Base-by-base conservation (phyloP, 345 rosid genomes). In the Populus ilicifolia region DNA sequence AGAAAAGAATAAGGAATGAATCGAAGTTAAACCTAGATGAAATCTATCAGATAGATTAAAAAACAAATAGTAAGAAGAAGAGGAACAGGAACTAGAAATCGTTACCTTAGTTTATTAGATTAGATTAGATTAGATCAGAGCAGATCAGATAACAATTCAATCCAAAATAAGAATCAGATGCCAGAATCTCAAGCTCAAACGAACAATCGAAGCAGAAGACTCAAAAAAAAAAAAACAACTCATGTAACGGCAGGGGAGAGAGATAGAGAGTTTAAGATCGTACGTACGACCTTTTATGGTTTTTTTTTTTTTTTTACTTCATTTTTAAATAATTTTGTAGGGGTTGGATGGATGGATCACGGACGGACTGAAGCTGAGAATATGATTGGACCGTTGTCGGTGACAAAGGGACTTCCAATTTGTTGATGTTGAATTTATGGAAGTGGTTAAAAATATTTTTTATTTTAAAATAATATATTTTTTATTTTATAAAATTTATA, bases 321-420 rank as follows among this genome's bases (percentile, higher is more conserved):
- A 3, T 14, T 46, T 41, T 41, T 2, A 41, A 13, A 46, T 46
- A 14, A 46, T 46, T 46, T 13, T 4, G 16, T 14, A 14, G 4
- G 17, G 18, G 50, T 12, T 43, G 2, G 17, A 54, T 62, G 67
- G 36, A 33, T 33, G 36, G 36, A 33, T 33, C 36, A 33, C 36
- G 36, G 36, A 33, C 36, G 36, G 44, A 41, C 44, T 13, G 44
- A 10, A 2, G 14, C 59, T 23, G 74, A 2, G 23, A 29, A 8
- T 25, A 30, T 36, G 68, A 73, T 73, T 73, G 76, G 76, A 7
- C 76, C 63, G 76, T 73, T 67, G 63, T 39, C 17, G 38, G 54
- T 23, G 36, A 71, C 63, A 17, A 41, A 41, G 4, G 11, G 13
- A 41, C 44, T 41, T 10, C 10, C 44, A 41, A 33, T 41, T 9